A percentile compares a stretch with the other conserved stretches of the same genome.
Conservation (phyloP, 2,329 filamentous ascomycete species). For the Phyllosticta ampelicida region DNA sequence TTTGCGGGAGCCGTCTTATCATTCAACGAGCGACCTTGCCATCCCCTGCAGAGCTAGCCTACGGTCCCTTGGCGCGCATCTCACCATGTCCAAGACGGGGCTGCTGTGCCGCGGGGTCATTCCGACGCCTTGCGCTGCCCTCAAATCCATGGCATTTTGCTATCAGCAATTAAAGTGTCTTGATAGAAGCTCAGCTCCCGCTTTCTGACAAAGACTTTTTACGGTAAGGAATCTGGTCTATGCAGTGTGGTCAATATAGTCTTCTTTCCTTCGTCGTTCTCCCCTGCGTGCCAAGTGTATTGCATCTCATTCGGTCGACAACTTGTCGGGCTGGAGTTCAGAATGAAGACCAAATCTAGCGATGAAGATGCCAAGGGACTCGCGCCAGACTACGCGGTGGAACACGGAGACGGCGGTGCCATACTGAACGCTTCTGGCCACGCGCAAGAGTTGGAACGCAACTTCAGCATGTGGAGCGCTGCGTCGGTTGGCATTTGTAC, state of each 20-base stretch:
- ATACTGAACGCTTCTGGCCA: conserved; percentile 42
- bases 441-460: conserved; percentile 40
- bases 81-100: background rate
- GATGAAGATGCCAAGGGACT: background rate
- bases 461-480: conserved; percentile 38
- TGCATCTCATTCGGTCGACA: background rate
- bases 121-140: background rate
- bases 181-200: background rate
- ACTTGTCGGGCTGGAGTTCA: background rate
- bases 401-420: conserved; percentile 20
- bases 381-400: conserved; percentile 2
- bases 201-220: background rate
- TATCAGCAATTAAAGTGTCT: background rate
- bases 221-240: background rate
- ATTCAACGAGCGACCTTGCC: background rate
- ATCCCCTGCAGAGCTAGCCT: background rate
- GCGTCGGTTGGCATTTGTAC: conserved; percentile 37
- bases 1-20: background rate
- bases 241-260: background rate
- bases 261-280: background rate
- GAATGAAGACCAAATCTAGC: conserved; percentile 6
- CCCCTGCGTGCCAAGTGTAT: background rate
- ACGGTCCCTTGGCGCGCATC: background rate
- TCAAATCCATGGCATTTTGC: background rate
- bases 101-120: background rate